phyloP scores from a whole-genome alignment of 306 rosid species.

The Coriaria nepalensis region DNA sequence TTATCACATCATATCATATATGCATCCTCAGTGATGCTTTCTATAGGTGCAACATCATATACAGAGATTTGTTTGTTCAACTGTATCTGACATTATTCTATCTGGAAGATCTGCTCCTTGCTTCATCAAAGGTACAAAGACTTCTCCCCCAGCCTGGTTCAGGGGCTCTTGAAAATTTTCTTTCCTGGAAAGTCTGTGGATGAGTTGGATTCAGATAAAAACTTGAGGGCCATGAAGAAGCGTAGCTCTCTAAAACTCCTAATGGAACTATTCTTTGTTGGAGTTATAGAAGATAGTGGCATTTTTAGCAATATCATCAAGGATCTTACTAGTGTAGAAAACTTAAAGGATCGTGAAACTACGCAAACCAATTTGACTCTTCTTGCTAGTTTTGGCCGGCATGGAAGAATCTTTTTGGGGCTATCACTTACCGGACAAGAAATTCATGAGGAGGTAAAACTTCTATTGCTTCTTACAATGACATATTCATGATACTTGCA shows the following conservation, averaged over 20 bases:
- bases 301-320: slow-evolving; percentile 70
- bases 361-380: slow-evolving; percentile 92
- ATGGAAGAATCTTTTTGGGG: slow-evolving; percentile 84
- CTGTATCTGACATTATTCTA: slow-evolving; percentile 9
- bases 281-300: slow-evolving; percentile 73
- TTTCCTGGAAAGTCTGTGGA: slow-evolving; percentile 83
- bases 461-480: slow-evolving; percentile 5
- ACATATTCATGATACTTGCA: not conserved
- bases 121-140: slow-evolving; percentile 99
- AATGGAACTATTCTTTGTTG: slow-evolving; percentile 86
- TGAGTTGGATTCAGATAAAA: slow-evolving; percentile 71
- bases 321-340: slow-evolving; percentile 79
- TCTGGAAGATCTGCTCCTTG: slow-evolving; percentile 76
- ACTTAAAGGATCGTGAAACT: slow-evolving; percentile 85
- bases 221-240: slow-evolving; percentile 93
- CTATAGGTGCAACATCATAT: too few species aligned
- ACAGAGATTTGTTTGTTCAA: not conserved
- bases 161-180: slow-evolving; percentile 87
- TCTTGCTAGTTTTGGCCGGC: slow-evolving; percentile 98
- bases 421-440: slow-evolving; percentile 66
- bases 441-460: slow-evolving; percentile 68
- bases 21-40: too few species aligned
- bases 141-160: slow-evolving; percentile 73
- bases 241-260: slow-evolving; percentile 87
- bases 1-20: too few species aligned